Base-by-base conservation (phyloP, 805 yeast genomes). In the Kodamaea sagamina region DNA sequence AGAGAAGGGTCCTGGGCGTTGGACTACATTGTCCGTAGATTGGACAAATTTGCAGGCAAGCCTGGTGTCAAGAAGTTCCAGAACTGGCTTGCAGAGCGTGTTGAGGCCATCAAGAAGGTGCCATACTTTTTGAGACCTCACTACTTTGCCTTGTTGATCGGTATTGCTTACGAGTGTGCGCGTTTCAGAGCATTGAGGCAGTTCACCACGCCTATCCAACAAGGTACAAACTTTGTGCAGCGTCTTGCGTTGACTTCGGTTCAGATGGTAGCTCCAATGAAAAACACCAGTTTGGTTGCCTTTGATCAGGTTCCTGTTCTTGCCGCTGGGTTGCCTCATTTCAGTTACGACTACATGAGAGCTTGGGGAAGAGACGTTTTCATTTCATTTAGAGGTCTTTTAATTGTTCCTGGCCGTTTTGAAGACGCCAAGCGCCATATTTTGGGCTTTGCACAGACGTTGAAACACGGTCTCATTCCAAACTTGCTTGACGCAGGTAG, bases 341-440 rank as follows among this genome's bases (percentile, higher is more conserved):
- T 92, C 67, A 83, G 93, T 59, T 78, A 77, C 46, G 89, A 85
- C 50, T 90, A 86, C 63, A 89, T 92, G 96, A 77, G 99, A 62
- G 89, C 97, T 61, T 92, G 99, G 99, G 99, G 99, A 16, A 78
- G 99, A 58, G 99, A 92, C 64, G 95, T 89, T 0, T 93, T 93
- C 60, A 84, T 92, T 36, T 78, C 97, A 0, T 73, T 86, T 32
- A 72, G 96, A 47, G 99, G 99, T 0, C 71, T 92, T 38, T 65
- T 89, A 43, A 67, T 89, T 17, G 82, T 86, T 1, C 78, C 97
- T 0, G 90, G 85, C 8, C 73, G 98, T 43, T 81, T 61, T 57
- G 87, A 84, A 0, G 89, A 82, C 35, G 97, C 97, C 1, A 83
- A 76, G 55, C 59, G 66, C 29, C 99, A 92, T 60, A 88, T 92